Base-by-base conservation (phyloP, 2,329 filamentous ascomycete genomes). In the Pseudovirgaria hyperparasitica region DNA sequence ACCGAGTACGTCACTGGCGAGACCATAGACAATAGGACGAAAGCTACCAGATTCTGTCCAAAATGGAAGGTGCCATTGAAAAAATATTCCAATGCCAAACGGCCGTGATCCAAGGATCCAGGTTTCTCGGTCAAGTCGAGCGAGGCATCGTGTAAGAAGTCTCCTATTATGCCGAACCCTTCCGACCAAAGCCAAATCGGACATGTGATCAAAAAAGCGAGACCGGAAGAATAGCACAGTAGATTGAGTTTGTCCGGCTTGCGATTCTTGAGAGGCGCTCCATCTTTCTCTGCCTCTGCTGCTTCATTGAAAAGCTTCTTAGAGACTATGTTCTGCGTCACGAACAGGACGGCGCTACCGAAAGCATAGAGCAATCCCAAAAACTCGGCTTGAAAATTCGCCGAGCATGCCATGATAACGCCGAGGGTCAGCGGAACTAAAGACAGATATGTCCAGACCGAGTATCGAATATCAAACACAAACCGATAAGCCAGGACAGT, bases 11-110 rank as follows among this genome's bases (percentile, higher is more conserved):
- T 96, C 19, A 98, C 90, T 0, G 90, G 90, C 0, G 85, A 92
- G 9, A 96, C 80, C 62, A 93, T 80, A 28, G 85, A 93, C 5
- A 98, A 64, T 5, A 98, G 66, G 13, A 93, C 65, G 48, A 98
- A 98, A 0, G 90, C 90, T 29, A 98, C 69, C 28, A 98, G 92
- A 48, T 92, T 94, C 48, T 98, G 90, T 10, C 74, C 82, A 53
- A 96, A 98, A 55, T 98, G 90, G 49, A 92, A 94, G 4, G 84
- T 77, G 29, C 90, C 90, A 52, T 98, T 98, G 66, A 98, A 96
- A 27, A 96, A 52, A 50, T 92, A 96, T 48, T 98, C 90, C n/a
- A 92, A 46, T 2, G 64, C 51, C 6, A 79, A 55, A 6, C 64
- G 58, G 25, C 70, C 69, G 43, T 76, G 71, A 33, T 75, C 71